Evolutionary conservation across 2,329 filamentous ascomycete genomes (phyloP), one percentile per base, ranked within the genome.

Genomic region (Ramichloridium luteum): DNA sequence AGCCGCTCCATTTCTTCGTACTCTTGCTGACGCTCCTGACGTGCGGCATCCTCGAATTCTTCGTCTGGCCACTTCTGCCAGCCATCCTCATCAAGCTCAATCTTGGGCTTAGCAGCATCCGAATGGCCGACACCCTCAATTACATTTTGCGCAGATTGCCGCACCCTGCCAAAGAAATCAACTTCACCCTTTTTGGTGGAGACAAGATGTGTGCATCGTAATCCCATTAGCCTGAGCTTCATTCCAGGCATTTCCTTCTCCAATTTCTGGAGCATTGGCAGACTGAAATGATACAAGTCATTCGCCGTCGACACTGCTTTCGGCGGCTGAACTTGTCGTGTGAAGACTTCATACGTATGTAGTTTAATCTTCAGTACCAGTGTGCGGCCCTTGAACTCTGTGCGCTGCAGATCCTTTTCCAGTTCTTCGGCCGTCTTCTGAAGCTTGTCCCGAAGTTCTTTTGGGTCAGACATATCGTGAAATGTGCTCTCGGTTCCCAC

Each of bases 401-500:
- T 83, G 15, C 74, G 71, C 36, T 69, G 67, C 60, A 96, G 67
- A 48, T 96, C 88, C 43, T 80, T 80, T 51, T 93, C 85, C 3
- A 98, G 63, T 41, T 93, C 85, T 40, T 85, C 77, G 0, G 90
- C 84, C 1, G 77, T 86, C 52, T 68, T 70, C n/a, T 74, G 70
- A 4, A 98, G 68, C 53, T 93, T 92, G 11, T 77, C 74, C 13
- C 79, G 69, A 3, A 96, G 62, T 36, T 77, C 70, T 1, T 60
- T 56, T 10, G 77, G 72, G 32, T 78, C 75, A 2, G 71, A 72
- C 48, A 93, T 74, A 29, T 94, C 86, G 23, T 70, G 65, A 47
- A 98, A 98, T 0, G 88, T 96, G 39, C 79, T 80, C 56, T 98
- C 90, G 0, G 86, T 94, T 12, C 90, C 88, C 1, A 96, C 80